Evolutionary conservation across 2,329 filamentous ascomycete genomes (phyloP).

Genomic region (Neonectria ditissima): DNA sequence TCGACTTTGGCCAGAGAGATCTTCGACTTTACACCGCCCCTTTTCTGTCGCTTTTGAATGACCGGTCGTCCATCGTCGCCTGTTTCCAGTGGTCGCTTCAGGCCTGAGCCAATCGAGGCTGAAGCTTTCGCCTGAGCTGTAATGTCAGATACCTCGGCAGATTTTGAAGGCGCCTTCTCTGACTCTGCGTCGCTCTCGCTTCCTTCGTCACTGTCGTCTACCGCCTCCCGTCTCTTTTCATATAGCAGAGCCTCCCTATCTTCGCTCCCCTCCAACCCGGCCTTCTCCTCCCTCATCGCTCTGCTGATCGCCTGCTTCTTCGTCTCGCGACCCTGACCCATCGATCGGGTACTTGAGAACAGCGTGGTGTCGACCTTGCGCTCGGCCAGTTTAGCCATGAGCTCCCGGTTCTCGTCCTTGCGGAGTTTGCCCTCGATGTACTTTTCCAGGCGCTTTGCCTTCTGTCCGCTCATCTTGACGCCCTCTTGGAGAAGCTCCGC

Average conservation of each 20-base stretch:
- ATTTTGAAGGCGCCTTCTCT: not conserved
- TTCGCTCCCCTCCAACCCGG: constrained; percentile 68
- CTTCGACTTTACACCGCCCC: constrained; percentile 70
- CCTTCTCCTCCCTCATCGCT: constrained; percentile 72
- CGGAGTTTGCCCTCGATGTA: constrained; percentile 89
- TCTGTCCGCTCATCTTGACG: constrained; percentile 71
- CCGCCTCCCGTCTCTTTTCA: constrained; percentile 49
- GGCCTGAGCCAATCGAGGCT: constrained; percentile 73
- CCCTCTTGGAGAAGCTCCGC: constrained; percentile 65
- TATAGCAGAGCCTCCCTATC: constrained; percentile 68
- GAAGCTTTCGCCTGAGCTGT: constrained; percentile 19
- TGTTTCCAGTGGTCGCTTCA: constrained; percentile 87
- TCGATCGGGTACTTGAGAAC: constrained; percentile 79
- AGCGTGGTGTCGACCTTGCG: constrained; percentile 85
- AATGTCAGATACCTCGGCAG: constrained; percentile 16
- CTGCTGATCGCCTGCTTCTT: constrained; percentile 76
- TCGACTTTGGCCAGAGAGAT: constrained; percentile 58
- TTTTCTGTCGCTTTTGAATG: constrained; percentile 83
- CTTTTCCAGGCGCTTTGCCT: constrained; percentile 75
- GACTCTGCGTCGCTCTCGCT: constrained; percentile 27
- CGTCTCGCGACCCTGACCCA: constrained; percentile 79
- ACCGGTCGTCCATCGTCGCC: constrained; percentile 84
- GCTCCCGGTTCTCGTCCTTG: constrained; percentile 89
- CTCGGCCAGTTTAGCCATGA: constrained; percentile 85
- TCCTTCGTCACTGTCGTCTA: constrained; percentile 39